Evolutionary conservation across 2,329 filamentous ascomycete genomes (phyloP).

Genomic region (Domatiomyces catenatus): DNA sequence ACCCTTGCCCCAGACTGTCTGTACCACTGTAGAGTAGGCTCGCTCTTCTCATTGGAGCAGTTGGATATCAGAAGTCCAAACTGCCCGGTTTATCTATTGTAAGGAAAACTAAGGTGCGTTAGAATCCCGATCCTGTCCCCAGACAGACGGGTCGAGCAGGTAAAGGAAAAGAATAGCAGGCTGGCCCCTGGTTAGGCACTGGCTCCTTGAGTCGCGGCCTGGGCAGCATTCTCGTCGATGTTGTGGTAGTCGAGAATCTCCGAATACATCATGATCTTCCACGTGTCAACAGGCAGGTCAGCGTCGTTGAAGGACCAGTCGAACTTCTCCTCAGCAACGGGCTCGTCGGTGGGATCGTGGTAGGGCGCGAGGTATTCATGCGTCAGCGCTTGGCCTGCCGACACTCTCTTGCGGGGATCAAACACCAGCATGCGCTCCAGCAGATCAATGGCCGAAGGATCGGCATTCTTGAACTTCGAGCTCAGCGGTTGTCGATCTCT

Average conservation of each 20-base stretch:
- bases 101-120: neutral
- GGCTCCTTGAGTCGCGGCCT: conserved; percentile 8
- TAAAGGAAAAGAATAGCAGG: neutral
- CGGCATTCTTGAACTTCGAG: conserved; percentile 91
- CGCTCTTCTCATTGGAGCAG: neutral
- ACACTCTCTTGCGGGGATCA: conserved; percentile 89
- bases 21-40: neutral
- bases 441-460: conserved; percentile 80
- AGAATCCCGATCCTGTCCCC: neutral
- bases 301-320: conserved; percentile 99
- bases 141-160: neutral
- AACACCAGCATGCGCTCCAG: conserved; percentile 97
- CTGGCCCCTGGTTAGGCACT: neutral
- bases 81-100: neutral
- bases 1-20: too few relatives aligned
- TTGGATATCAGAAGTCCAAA: conserved; percentile 1
- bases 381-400: conserved; percentile 67
- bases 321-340: conserved; percentile 89
- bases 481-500: conserved; percentile 73
- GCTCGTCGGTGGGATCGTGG: conserved; percentile 94
- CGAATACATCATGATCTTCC: conserved; percentile 99
- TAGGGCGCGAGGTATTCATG: conserved; percentile 93
- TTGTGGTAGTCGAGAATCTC: conserved; percentile 99
- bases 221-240: conserved; percentile 42
- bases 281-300: conserved; percentile 93